phyloP scores from a whole-genome alignment of 306 rosid genomes.

The Cicer arietinum region DNA sequence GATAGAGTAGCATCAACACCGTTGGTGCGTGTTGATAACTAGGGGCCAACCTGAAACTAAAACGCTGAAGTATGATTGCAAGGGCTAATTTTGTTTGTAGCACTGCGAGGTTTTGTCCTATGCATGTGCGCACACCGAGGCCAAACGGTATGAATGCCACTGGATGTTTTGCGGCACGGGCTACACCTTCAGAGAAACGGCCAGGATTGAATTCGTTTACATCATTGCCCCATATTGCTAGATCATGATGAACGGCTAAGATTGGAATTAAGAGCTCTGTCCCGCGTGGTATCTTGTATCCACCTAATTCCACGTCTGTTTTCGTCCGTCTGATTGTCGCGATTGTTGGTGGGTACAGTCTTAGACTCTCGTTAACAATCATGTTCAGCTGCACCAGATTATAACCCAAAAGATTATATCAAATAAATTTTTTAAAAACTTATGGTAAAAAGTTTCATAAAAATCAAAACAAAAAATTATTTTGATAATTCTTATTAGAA shows the following conservation, averaged over 20 bases:
- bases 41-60: constrained; percentile 83
- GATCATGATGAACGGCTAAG: constrained; percentile 94
- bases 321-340: constrained; percentile 83
- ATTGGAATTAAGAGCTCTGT: constrained; percentile 87
- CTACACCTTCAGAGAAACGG: constrained; percentile 76
- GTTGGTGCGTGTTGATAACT: constrained; percentile 93
- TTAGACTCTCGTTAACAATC: constrained; percentile 86
- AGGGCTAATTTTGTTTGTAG: constrained; percentile 78
- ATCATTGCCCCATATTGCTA: constrained; percentile 77
- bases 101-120: constrained; percentile 89
- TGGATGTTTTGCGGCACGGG: constrained; percentile 77
- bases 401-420: constrained; percentile 15
- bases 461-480: not conserved
- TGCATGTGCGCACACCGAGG: constrained; percentile 80
- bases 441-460: no score
- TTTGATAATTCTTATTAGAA: not conserved
- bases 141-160: constrained; percentile 85
- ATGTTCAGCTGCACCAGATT: constrained; percentile 70
- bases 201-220: constrained; percentile 85
- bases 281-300: constrained; percentile 74
- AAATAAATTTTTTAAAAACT: not conserved
- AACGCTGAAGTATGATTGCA: constrained; percentile 82
- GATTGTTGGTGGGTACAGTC: constrained; percentile 84
- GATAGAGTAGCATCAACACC: constrained; percentile 91
- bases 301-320: constrained; percentile 74